Evolutionary conservation across 2,329 filamentous ascomycete species (phyloP), one percentile per base, ranked within the genome.

Genomic region (Didymella pomorum): DNA sequence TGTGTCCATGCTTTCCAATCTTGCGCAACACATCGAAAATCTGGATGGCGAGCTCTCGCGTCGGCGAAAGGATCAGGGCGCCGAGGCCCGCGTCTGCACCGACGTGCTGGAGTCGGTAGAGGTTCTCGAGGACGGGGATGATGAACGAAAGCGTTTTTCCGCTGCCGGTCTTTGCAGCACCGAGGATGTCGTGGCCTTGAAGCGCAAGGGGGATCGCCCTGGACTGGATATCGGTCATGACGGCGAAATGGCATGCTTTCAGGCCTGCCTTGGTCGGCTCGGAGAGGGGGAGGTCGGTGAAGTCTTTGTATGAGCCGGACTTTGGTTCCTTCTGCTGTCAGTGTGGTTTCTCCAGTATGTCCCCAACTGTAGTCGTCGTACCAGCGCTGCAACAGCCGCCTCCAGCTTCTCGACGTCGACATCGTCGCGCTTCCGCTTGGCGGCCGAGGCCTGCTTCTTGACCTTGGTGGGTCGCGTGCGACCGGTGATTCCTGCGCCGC

Each of bases 111-210:
- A 88, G 87, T 50, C 93, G 88, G 77, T 96, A 95, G 2, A 99
- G 84, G 70, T 94, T 96, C 78, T 99, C 95, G 48, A 99, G 85
- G 0, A 98, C 89, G 1, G 95, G 95, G 2, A 98, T 82, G 8
- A 99, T 80, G 75, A 99, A 99, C 0, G 95, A 92, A 23, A 99
- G 83, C 0, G 94, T 98, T 82, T 98, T 98, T 72, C 94, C 94
- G 73, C 91, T 96, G 50, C 94, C 94, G 0, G 94, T 98, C 79
- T 96, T 97, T 39, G 95, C 95, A 5, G 95, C 95, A 41, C 93
- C 95, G 39, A 99, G 87, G 39, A 99, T 91, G 76, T 99, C 95
- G 58, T 83, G 82, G 56, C 92, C 91, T 77, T 96, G 91, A 63
- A 99, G 84, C 9, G 92, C 93, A 60, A 93, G 83, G 6, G 92